Evolutionary conservation across 306 rosid genomes (phyloP).

Genomic region (apple (Malus domestica)): ASM211411v1 NC_041798.1:31225001-31225500

Average conservation of each 20-base stretch:
- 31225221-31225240: too few relatives aligned
- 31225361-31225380: background rate
- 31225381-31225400: background rate
- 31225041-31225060: too few relatives aligned
- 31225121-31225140: constrained; percentile 33
- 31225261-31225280: too few relatives aligned
- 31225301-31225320: background rate
- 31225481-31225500: too few relatives aligned
- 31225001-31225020: too few relatives aligned
- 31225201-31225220: too few relatives aligned
- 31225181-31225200: too few relatives aligned
- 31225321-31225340: background rate
- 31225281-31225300: background rate
- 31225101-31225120: constrained; percentile 27
- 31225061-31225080: too few relatives aligned
- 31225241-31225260: too few relatives aligned
- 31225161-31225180: background rate
- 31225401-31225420: background rate
- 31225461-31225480: constrained; percentile 29
- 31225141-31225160: background rate
- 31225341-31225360: background rate
- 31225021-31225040: background rate
- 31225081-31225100: constrained; percentile 26
- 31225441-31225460: constrained; percentile 17
- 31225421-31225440: background rate